phyloP scores from a whole-genome alignment of 2,329 filamentous ascomycete genomes.

The Penicillium paneum region DNA sequence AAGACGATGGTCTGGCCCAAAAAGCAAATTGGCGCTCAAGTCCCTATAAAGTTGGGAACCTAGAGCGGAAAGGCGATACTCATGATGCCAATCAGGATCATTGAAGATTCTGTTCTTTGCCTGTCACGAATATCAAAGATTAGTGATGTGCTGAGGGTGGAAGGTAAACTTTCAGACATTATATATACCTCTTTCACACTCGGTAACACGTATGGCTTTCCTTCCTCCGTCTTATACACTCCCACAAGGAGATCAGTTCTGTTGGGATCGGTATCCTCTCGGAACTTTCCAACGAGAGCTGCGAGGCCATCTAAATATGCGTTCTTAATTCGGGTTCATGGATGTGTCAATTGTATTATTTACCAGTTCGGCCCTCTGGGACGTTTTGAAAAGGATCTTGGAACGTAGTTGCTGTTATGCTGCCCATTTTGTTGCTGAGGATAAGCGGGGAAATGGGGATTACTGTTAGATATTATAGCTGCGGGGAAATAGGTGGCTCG shows the following conservation, averaged over 20 bases:
- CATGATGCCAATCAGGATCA: constrained; percentile 16
- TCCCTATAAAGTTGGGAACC: constrained; percentile 11
- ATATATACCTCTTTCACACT: constrained; percentile 12
- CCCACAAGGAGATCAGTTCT: constrained; percentile 15
- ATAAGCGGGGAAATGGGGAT: not conserved
- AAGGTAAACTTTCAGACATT: not conserved
- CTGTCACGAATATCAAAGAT: not conserved
- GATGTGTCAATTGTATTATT: not conserved
- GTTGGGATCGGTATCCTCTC: constrained; percentile 9
- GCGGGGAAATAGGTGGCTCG: not conserved
- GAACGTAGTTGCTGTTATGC: constrained; percentile 12
- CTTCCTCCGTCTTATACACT: constrained; percentile 16
- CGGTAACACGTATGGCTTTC: constrained; percentile 11
- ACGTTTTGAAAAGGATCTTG: constrained; percentile 12
- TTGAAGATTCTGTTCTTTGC: constrained; percentile 14
- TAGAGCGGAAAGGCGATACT: constrained; percentile 11
- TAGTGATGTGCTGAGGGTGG: not conserved
- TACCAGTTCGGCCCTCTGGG: constrained; percentile 8
- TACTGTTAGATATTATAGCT: not conserved
- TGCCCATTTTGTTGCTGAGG: constrained; percentile 8
- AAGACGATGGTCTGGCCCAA: constrained; percentile 13
- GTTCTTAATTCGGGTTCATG: not conserved
- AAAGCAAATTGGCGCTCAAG: constrained; percentile 10
- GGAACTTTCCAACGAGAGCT: constrained; percentile 1
- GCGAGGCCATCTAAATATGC: constrained; percentile 4